Evolutionary conservation across 352 stramenopile species (phyloP), one percentile per base, ranked within the genome.

Genomic region (Phytophthora chlamydospora): DNA sequence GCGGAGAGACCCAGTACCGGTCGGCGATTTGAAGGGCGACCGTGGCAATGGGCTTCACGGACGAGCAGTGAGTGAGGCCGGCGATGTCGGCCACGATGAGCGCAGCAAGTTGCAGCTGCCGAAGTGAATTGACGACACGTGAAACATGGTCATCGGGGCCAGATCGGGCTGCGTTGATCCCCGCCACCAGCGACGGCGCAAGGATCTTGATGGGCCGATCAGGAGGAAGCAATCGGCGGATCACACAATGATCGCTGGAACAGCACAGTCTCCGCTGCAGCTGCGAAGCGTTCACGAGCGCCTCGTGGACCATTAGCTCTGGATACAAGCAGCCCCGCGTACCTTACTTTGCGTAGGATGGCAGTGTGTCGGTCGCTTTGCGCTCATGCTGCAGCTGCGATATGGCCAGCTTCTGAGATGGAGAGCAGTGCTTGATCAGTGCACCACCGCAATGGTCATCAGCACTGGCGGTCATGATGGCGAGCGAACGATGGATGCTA

Each of bases 21-120:
- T 57, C 29, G 38, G 24, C 33, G 32, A 65, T 53, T 53, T 65
- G 36, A 46, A 48, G 19, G 16, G 36, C 19, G 6, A 31, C 24
- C 8, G 44, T 56, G 17, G 31, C 31, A 48, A 47, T 39, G 42
- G 39, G 41, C 19, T 12, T 47, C 12, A 10, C n/a, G 31, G 43
- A 39, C n/a, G 16, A 52, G 32, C 16, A 7, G 12, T 59, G 38
- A 24, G 14, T 47, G 58, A 55, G 58, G 49, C 39, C 4, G 43
- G 11, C 14, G 19, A 7, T 11, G 27, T 55, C 24, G n/a, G 34
- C 17, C 27, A 8, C 11, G 58, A 66, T 66, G 49, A 55, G 39
- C 44, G 33, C 38, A 50, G 44, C 11, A 21, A 13, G 6, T 34
- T 35, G 17, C 47, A 48, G 14, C 41, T 44, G 29, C 31, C 24